Base-by-base conservation (phyloP, 495 filamentous ascomycete species). In the Neurospora sp. region DNA sequence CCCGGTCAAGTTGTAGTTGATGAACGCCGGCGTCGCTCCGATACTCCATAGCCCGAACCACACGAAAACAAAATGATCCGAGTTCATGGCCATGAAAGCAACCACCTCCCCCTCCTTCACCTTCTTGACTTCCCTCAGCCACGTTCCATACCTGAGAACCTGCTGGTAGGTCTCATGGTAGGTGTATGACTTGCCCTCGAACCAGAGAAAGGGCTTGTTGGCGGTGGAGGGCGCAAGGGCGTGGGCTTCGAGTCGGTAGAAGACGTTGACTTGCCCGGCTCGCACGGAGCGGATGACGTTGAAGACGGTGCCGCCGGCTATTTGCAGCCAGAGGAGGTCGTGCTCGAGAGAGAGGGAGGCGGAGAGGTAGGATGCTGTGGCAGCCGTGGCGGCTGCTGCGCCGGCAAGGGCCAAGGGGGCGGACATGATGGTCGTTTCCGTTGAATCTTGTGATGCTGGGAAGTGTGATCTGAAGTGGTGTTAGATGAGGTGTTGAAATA, bases 1-100 rank as follows among this genome's bases (percentile, higher is more conserved):
- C 88, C 74, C 74, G 1, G 48, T 71, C 5, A 77, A 38, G 9
- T 83, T 59, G 40, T 79, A 82, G 76, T 94, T 94, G 76, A 94
- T 91, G 69, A 86, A 84, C 31, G 81, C 82, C 0, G 78, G 75
- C 18, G 76, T 69, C 14, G 83, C 84, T 8, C 85, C 84, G 53
- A 87, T 78, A 4, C 80, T 79, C 75, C 84, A 82, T 14, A 86
- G 74, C 20, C 80, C 84, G n/a, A 85, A 76, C 81, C 83, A 84
- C 12, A 82, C 31, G 20, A 85, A 72, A 35, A 93, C 78, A 65
- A 74, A 97, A 76, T 84, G 86, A 3, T 92, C 89, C 18, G 88
- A 91, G 77, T 99, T 99, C 84, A 91, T 90, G 74, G 93, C 91
- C 80, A 97, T 88, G 78, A 99, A 85, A 0, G 94, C 94, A 3